Base-by-base conservation (phyloP, 805 yeast species). In the Cyberlindnera amylophila region DNA sequence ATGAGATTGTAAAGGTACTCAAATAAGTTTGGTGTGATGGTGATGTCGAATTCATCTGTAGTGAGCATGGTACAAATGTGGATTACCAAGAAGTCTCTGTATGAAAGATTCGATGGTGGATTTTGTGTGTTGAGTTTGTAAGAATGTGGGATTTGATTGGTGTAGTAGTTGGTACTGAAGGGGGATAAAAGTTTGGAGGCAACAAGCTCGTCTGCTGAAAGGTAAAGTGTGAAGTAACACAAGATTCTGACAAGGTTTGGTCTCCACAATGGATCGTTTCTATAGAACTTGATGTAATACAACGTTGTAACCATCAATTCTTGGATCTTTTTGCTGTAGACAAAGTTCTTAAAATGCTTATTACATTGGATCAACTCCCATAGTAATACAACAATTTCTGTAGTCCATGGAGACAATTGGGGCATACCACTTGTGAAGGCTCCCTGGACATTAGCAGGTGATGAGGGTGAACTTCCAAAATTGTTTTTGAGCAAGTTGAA, bases 291-390 rank as follows among this genome's bases (percentile, higher is more conserved):
- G 37, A 86, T 67, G 58, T 84, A 77, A 59, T 74, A 85, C 7
- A 81, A 54, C 15, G 85, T 61, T 2, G 74, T 61, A 0, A 84
- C 64, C 33, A 76, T 59, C 32, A 85, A 59, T 50, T 82, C 82
- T 24, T 72, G 67, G 2, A 80, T 74, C 47, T 70, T 69, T 34
- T 70, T 67, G 12, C 70, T 68, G 3, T 71, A 61, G 24, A 79
- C 63, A 38, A 69, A 64, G 14, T 57, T 54, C 44, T 71, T 71
- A 53, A 83, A 81, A 37, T 62, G 62, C 45, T 69, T 69, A 62
- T 91, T 91, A 52, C 88, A 81, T 56, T 86, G 91, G 27, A 77
- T 63, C 33, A 88, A 63, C 53, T 86, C 95, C 86, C 95, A 86
- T 13, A 85, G 51, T 8, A 90, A 57, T 57, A 83, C 71, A 6